A percentile compares a stretch with the other conserved stretches of the same genome.
Conservation (phyloP, 768 basidiomycete genomes). For the Boletus rex-veris region DNA sequence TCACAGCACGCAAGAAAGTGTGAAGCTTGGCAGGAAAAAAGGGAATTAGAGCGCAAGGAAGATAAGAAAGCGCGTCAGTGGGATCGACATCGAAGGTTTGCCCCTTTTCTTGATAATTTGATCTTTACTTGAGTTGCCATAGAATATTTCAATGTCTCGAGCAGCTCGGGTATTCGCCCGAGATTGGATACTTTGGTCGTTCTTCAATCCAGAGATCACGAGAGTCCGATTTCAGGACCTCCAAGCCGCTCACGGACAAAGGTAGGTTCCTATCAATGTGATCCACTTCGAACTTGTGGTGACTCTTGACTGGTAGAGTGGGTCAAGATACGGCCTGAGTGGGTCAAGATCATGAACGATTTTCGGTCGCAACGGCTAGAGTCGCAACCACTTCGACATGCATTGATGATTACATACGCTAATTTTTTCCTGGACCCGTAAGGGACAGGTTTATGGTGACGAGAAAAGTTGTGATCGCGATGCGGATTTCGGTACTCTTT, state of each 20-base stretch:
- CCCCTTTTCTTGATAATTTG: neutral
- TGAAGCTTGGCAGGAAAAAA: neutral
- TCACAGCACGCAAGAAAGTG: constrained; percentile 8
- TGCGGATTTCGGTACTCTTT: no score
- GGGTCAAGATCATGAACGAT: neutral
- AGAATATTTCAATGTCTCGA: constrained; percentile 11
- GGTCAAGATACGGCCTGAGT: constrained; percentile 6
- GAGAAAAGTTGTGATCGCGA: no score
- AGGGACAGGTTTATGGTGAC: no score
- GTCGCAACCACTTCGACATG: neutral
- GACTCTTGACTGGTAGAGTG: constrained; percentile 5
- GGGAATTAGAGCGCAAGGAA: neutral
- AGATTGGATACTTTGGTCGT: neutral
- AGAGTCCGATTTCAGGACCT: neutral
- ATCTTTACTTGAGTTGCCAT: neutral
- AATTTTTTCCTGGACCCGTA: no score
- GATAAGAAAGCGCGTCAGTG: neutral
- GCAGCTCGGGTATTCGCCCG: constrained; percentile 1
- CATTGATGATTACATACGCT: no score
- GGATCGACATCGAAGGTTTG: neutral
- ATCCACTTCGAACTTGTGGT: neutral
- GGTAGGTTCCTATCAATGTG: neutral
- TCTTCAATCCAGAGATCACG: neutral
- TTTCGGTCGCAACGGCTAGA: constrained; percentile 7
- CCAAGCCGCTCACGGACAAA: constrained; percentile 7